phyloP scores from a whole-genome alignment of 2,329 filamentous ascomycete species.

The Metarhizium anisopliae region DNA sequence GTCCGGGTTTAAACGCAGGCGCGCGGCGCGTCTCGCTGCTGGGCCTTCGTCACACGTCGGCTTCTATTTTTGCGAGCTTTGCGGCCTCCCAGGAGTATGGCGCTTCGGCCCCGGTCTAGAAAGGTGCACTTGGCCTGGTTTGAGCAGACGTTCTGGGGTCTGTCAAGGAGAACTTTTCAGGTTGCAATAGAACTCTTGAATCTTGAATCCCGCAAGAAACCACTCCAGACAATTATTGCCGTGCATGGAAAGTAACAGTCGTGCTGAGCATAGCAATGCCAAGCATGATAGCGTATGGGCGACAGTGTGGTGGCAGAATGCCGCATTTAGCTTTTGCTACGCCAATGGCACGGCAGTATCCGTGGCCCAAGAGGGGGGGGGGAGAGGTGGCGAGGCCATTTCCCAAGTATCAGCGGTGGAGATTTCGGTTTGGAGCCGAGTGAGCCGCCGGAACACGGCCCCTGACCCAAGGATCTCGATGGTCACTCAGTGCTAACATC shows the following conservation, averaged over 20 bases:
- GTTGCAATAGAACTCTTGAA: neutral
- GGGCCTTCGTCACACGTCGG: neutral
- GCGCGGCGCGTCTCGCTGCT: neutral
- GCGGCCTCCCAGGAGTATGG: neutral
- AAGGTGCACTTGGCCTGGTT: slow-evolving; percentile 17
- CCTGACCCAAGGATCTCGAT: slow-evolving; percentile 16
- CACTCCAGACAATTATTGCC: neutral
- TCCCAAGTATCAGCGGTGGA: slow-evolving; percentile 14
- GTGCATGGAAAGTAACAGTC: neutral
- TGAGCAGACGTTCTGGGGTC: slow-evolving; percentile 19
- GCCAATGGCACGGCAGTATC: slow-evolving; percentile 27
- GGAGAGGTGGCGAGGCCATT: slow-evolving; percentile 19
- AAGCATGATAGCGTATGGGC: slow-evolving; percentile 13
- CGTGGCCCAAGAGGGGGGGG: slow-evolving; percentile 15
- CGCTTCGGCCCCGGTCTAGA: slow-evolving; percentile 1
- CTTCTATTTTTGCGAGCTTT: neutral
- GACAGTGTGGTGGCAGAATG: slow-evolving; percentile 16
- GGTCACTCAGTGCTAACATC: neutral
- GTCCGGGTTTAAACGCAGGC: too few relatives aligned
- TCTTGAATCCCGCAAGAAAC: neutral
- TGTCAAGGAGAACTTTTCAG: slow-evolving; percentile 10
- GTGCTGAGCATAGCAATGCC: slow-evolving; percentile 2
- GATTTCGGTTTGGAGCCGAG: slow-evolving; percentile 28
- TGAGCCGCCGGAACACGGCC: slow-evolving; percentile 21
- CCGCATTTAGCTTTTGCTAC: slow-evolving; percentile 17